Base-by-base conservation (phyloP, 129 eudicot species). In the Artemisia tridentata region DNA sequence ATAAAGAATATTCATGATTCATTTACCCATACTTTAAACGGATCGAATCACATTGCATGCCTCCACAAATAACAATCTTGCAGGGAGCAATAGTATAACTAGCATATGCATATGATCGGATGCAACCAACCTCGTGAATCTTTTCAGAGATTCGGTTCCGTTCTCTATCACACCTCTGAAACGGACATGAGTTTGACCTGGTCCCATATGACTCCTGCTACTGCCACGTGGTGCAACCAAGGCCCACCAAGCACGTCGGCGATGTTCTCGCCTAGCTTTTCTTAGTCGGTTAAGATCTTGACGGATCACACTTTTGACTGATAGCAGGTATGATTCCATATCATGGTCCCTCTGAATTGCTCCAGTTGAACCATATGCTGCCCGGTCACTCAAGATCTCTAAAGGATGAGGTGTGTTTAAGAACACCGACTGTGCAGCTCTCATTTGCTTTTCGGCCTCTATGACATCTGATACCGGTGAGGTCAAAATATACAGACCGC, bases 401-500 rank as follows among this genome's bases (percentile, higher is more conserved):
- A 93, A 86, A 5, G 96, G 98, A 82, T 92, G 98, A 3, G 98
- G 98, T 8, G 87, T 69, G 77, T 93, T 93, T 20, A 93, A 55
- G 72, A 93, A 93, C 7, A 60, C 87, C 10, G 81, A 38, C 62
- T 77, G 83, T 45, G 98, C 96, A 1, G 86, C 96, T 43, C 77
- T 86, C 72, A 77, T 72, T 71, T 80, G 87, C 80, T 82, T 83
- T 64, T 89, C 98, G 2, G 86, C 90, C 71, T 89, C 86, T 2
- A 52, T 51, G 15, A 49, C 64, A 72, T 89, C 85, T 3, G 75
- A 20, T 4, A 8, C 61, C 5, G 86, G 63, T 23, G 85, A 76
- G 23, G 69, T 87, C 54, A 93, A 75, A 0, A 85, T 49, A 68
- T 92, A 92, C 23, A 93, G 77, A 72, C 98, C 98, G 29, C 87